Conservation (phyloP, 495 filamentous ascomycete species). For the Umbilicaria muhlenbergii region DNA sequence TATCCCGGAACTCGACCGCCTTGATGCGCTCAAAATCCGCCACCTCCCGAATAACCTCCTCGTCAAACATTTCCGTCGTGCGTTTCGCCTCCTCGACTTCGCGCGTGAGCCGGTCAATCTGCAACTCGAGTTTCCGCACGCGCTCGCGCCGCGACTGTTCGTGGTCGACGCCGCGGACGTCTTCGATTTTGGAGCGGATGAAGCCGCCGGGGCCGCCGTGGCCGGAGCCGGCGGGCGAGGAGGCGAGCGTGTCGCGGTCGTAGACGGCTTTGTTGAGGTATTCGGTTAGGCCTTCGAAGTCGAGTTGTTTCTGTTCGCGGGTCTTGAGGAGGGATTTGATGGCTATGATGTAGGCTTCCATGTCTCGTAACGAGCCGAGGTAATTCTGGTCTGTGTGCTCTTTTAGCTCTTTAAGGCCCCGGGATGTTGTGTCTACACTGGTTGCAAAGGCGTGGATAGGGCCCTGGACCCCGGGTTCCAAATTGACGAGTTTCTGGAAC, state of each 20-base stretch:
- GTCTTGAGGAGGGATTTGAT: slow-evolving; percentile 80
- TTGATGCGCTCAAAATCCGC: slow-evolving; percentile 94
- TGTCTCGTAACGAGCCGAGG: slow-evolving; percentile 75
- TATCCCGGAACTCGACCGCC: slow-evolving; percentile 75
- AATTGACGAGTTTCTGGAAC: slow-evolving; percentile 75
- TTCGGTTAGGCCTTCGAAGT: slow-evolving; percentile 90
- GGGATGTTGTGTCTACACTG: slow-evolving; percentile 66
- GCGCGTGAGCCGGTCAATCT: slow-evolving; percentile 73
- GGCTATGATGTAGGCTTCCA: slow-evolving; percentile 77
- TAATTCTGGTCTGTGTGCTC: slow-evolving; percentile 96
- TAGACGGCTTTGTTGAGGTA: slow-evolving; percentile 79
- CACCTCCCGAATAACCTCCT: slow-evolving; percentile 85
- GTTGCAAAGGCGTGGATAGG: slow-evolving; percentile 72
- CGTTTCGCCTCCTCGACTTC: slow-evolving; percentile 79
- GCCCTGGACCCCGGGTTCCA: slow-evolving; percentile 78
- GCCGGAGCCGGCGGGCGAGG: slow-evolving; percentile 41
- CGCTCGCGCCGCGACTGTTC: slow-evolving; percentile 79
- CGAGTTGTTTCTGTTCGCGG: slow-evolving; percentile 92
- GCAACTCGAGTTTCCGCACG: slow-evolving; percentile 74
- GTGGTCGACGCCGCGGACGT: slow-evolving; percentile 92
- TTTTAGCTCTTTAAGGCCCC: slow-evolving; percentile 57
- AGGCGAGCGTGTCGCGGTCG: slow-evolving; percentile 78
- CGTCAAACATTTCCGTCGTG: slow-evolving; percentile 75
- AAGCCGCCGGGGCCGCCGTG: slow-evolving; percentile 67
- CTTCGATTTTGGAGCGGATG: slow-evolving; percentile 87